phyloP scores from a whole-genome alignment of 805 yeast genomes.

The Saturnispora saitoi region DNA sequence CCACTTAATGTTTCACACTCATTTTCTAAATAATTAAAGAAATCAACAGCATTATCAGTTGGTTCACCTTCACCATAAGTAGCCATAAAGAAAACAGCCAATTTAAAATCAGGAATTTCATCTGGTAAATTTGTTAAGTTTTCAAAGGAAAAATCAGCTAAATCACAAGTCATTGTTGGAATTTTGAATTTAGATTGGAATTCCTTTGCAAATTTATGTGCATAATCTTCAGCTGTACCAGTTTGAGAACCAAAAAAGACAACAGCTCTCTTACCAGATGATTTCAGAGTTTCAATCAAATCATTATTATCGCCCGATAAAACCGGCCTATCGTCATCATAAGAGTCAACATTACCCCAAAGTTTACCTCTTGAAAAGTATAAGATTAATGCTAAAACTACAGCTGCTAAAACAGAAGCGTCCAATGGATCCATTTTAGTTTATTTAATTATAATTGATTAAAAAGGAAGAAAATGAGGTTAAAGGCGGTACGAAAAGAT shows the following conservation, averaged over 20 bases:
- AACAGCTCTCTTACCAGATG: slow-evolving; percentile 63
- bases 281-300: slow-evolving; percentile 46
- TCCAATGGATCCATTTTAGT: slow-evolving; percentile 64
- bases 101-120: slow-evolving; percentile 40
- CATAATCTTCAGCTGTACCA: slow-evolving; percentile 97
- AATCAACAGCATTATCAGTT: slow-evolving; percentile 75
- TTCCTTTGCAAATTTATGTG: slow-evolving; percentile 84
- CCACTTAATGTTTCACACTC: background rate
- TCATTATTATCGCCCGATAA: slow-evolving; percentile 41
- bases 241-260: slow-evolving; percentile 94
- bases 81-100: slow-evolving; percentile 57
- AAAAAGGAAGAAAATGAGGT: background rate
- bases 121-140: slow-evolving; percentile 39
- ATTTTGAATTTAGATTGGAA: slow-evolving; percentile 73
- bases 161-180: slow-evolving; percentile 76
- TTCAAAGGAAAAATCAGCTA: slow-evolving; percentile 30
- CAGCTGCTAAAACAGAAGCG: slow-evolving; percentile 53
- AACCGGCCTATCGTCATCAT: slow-evolving; percentile 22
- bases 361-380: slow-evolving; percentile 58
- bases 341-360: slow-evolving; percentile 31
- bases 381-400: slow-evolving; percentile 55
- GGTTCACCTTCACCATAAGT: slow-evolving; percentile 98
- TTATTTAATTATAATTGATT: background rate
- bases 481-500: slow-evolving; percentile 3
- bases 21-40: slow-evolving; percentile 40